A percentile compares a stretch with the other conserved stretches of the same genome.
These are phyloP conservation scores for Edaphochlamys debaryana DNA, from an alignment of 139 green algal genomes.

Conservation along the genomic window DNA sequence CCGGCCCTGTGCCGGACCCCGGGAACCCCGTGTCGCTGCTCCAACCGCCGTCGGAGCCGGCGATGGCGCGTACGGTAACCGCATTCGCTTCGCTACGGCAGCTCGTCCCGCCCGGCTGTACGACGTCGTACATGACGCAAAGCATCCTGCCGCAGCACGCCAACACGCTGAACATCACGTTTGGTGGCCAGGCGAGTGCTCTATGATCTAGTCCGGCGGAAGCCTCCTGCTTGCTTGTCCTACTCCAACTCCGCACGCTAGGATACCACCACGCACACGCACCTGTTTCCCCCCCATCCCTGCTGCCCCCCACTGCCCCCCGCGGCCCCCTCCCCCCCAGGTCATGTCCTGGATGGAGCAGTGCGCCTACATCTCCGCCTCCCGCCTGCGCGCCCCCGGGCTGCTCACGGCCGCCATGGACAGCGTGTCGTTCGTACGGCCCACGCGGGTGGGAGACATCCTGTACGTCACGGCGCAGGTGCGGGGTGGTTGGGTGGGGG, in stretches of 20 bases:
- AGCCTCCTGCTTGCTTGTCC: too few relatives aligned
- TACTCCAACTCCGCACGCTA: too few relatives aligned
- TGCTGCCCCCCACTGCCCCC: too few relatives aligned
- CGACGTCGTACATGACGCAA: slow-evolving; percentile 82
- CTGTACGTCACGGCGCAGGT: slow-evolving; percentile 83
- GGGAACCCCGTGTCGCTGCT: too few relatives aligned
- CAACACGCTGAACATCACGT: slow-evolving; percentile 86
- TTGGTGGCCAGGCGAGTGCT: slow-evolving; percentile 76
- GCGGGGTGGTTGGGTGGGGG: neutral
- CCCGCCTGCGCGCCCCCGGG: slow-evolving; percentile 68
- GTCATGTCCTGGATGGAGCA: slow-evolving; percentile 82
- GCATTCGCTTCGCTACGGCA: neutral
- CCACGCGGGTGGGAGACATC: slow-evolving; percentile 81
- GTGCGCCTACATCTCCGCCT: slow-evolving; percentile 82
- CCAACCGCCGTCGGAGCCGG: too few relatives aligned
- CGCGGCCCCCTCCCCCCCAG: slow-evolving; percentile 4
- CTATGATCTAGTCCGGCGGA: neutral
- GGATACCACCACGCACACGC: too few relatives aligned
- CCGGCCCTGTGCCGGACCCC: neutral
- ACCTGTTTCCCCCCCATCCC: too few relatives aligned
- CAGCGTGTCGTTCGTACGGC: slow-evolving; percentile 69
- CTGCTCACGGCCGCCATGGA: slow-evolving; percentile 84
- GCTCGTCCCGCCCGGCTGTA: slow-evolving; percentile 62
- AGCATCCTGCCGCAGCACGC: slow-evolving; percentile 85
- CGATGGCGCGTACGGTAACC: too few relatives aligned